These are phyloP conservation scores for Russula sp. DNA, from an alignment of 768 basidiomycete genomes.

Conservation along the genomic window DNA sequence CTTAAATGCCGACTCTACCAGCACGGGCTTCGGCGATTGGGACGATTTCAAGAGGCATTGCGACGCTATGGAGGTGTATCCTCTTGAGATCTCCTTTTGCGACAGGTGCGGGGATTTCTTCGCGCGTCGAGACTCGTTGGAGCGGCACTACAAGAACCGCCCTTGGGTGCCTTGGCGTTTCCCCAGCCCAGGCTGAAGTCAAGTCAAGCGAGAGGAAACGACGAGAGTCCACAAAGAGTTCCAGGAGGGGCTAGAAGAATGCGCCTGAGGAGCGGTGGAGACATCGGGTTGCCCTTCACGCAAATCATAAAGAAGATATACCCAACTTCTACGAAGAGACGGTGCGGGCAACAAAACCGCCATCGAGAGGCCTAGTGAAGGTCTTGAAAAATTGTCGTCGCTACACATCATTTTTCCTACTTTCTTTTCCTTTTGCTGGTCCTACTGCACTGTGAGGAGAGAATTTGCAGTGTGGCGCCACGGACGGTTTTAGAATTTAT, in stretches of 20 bases:
- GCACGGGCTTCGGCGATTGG: background rate
- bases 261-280: background rate
- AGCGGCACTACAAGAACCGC: background rate
- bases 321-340: background rate
- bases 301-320: background rate
- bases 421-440: background rate
- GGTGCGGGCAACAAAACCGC: too few relatives aligned
- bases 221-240: background rate
- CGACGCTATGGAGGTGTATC: background rate
- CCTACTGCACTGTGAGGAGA: too few relatives aligned
- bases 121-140: background rate
- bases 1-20: background rate
- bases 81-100: background rate
- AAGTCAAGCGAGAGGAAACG: background rate
- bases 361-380: too few relatives aligned
- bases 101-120: background rate
- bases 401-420: background rate
- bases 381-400: background rate
- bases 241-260: background rate
- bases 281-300: background rate
- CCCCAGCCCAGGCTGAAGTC: background rate
- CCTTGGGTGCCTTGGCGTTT: background rate
- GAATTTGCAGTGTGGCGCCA: too few relatives aligned
- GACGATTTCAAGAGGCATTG: background rate
- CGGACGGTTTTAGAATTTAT: too few relatives aligned